Conservation (phyloP, 257 asterid species). For the Penstemon barbatus region DNA sequence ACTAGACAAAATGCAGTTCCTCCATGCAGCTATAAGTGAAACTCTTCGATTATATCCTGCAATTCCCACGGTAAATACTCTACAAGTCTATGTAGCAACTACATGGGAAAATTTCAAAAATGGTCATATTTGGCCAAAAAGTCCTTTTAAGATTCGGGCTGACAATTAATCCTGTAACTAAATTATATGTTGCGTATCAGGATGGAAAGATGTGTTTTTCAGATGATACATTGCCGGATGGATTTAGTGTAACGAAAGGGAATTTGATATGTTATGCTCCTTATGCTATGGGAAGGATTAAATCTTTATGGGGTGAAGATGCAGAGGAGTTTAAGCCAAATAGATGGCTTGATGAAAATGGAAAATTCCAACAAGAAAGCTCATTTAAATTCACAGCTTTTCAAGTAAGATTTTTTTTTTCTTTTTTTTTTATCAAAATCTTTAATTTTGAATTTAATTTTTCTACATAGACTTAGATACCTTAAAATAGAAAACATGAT, state of each 20-base stretch:
- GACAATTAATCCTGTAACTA: too few species aligned
- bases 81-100: too few species aligned
- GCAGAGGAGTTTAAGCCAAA: constrained; percentile 69
- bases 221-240: constrained; percentile 66
- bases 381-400: constrained; percentile 67
- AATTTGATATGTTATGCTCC: constrained; percentile 42
- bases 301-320: constrained; percentile 67
- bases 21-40: constrained; percentile 64
- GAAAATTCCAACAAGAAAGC: constrained; percentile 52
- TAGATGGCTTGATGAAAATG: constrained; percentile 62
- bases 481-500: too few species aligned
- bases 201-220: constrained; percentile 62
- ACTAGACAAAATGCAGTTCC: constrained; percentile 60
- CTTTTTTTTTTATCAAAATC: too few species aligned
- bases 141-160: too few species aligned
- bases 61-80: constrained; percentile 46
- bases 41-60: constrained; percentile 71
- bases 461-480: too few species aligned
- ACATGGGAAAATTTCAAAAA: too few species aligned
- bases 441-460: too few species aligned
- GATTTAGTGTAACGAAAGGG: constrained; percentile 60
- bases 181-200: constrained; percentile 25
- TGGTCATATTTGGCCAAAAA: too few species aligned
- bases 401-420: constrained; percentile 45
- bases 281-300: constrained; percentile 72